phyloP scores from a whole-genome alignment of 2,329 filamentous ascomycete genomes.

The Exophiala phaeomuriformis region DNA sequence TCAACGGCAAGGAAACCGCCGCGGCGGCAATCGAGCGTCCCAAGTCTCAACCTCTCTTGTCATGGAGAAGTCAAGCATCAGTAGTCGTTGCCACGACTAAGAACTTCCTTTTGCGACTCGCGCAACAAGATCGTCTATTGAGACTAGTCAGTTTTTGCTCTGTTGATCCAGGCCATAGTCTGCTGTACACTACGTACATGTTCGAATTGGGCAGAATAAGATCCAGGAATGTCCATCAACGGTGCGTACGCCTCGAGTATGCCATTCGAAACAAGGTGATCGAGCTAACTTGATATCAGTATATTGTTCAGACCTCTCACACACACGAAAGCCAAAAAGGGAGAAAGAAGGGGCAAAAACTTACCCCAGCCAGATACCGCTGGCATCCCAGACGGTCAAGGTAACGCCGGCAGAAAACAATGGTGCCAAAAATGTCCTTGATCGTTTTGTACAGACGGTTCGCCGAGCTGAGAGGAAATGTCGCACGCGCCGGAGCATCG shows the following conservation, averaged over 20 bases:
- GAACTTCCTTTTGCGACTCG: conserved; percentile 42
- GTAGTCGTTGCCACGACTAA: conserved; percentile 50
- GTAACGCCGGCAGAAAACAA: conserved; percentile 57
- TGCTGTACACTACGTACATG: conserved; percentile 36
- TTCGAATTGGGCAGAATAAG: conserved; percentile 59
- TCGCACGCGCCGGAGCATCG: conserved; percentile 31
- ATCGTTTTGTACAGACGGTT: conserved; percentile 53
- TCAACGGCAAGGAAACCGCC: too few relatives aligned
- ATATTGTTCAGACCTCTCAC: conserved; percentile 14
- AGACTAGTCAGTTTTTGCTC: too few relatives aligned
- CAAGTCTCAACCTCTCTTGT: too few relatives aligned
- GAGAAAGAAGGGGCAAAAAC: conserved; percentile 21
- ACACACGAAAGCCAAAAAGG: not conserved
- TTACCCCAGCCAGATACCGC: conserved; percentile 52
- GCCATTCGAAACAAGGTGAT: conserved; percentile 50
- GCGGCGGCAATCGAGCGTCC: too few relatives aligned
- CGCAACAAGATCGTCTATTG: conserved; percentile 32
- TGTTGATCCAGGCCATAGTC: too few relatives aligned
- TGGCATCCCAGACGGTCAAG: conserved; percentile 57
- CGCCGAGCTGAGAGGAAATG: conserved; percentile 46
- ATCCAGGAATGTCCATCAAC: conserved; percentile 51
- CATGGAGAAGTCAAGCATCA: conserved; percentile 23
- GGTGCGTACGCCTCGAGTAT: conserved; percentile 53
- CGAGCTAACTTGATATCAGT: conserved; percentile 40
- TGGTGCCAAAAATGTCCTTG: conserved; percentile 54